Base-by-base conservation (phyloP, 1,284 basidiomycete genomes). In the Fomitopsis schrenkii region DNA sequence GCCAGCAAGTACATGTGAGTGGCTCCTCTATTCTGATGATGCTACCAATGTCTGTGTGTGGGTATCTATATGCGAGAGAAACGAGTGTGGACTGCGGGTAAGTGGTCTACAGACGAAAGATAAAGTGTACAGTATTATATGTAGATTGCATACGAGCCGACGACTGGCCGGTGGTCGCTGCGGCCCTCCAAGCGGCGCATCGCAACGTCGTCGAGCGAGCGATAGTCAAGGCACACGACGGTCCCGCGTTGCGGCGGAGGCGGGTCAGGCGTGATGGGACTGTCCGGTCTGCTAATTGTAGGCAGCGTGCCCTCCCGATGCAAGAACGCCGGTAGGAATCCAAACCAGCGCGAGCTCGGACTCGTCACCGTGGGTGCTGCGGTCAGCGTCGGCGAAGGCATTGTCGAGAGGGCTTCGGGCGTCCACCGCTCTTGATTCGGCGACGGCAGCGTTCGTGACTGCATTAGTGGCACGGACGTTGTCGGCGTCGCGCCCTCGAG, bases 101-200 rank as follows among this genome's bases (percentile, higher is more conserved):
- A 50, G 28, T 30, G 14, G 8, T 50, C 48, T 50, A 50, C 14
- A 50, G 28, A 33, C 17, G 44, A 46, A 22, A 45, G 19, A 17
- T 19, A 5, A 33, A 5, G 30, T 57, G 42, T 17, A 60, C 46
- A 41, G 3, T 42, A 59, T 77, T 69, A 84, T 45, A 84, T 64
- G 68, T 88, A 90, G 57, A 89, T 76, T 48, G 82, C 83, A 70
- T 88, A 92, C 33, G 83, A 81, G 63, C 89, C 90, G 65, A 94
- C 86, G 30, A 94, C 91, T 0, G 91, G 92, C 54, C 92, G 75
- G 69, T 91, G 90, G 71, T 91, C 89, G 65, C 88, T 90, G 55
- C 87, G 80, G n/a, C 87, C 93, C 71, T 91, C 88, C 38, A 94
- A 71, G 55, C 82, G 76, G 58, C 85, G 80, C 91, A 94, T 94